These are phyloP conservation scores for Ambrosiella cleistominuta DNA, from an alignment of 2,329 filamentous ascomycete species.

Conservation along the genomic window DNA sequence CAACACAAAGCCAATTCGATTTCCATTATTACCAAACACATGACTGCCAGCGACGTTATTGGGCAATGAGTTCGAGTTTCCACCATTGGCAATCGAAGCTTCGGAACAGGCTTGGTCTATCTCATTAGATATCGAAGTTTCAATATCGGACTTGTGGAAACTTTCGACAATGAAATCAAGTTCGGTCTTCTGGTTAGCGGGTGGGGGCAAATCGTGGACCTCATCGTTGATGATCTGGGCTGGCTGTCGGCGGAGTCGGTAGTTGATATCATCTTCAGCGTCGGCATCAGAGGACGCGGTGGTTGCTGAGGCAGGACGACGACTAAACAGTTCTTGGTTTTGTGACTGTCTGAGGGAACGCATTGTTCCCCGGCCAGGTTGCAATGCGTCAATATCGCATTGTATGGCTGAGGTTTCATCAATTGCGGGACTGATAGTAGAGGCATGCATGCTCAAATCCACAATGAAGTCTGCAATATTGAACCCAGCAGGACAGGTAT, in stretches of 20 bases:
- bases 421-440: conserved; percentile 29
- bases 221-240: conserved; percentile 36
- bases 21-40: conserved; percentile 60
- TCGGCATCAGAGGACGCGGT: conserved; percentile 42
- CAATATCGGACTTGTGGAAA: conserved; percentile 64
- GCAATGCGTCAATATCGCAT: conserved; percentile 36
- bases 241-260: conserved; percentile 26
- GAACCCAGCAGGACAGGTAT: conserved; percentile 86
- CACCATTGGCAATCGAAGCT: conserved; percentile 41
- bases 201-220: conserved; percentile 41
- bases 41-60: conserved; percentile 20
- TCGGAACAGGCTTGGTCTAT: conserved; percentile 27
- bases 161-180: conserved; percentile 64
- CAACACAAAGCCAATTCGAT: conserved; percentile 56
- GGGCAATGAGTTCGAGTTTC: conserved; percentile 29
- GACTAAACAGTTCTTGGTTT: conserved; percentile 79
- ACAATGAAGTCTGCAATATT: conserved; percentile 98
- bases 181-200: conserved; percentile 50
- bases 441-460: conserved; percentile 92
- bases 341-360: conserved; percentile 74
- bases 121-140: conserved; percentile 55
- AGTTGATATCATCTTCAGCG: conserved; percentile 31
- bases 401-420: conserved; percentile 57
- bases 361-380: conserved; percentile 25
- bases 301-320: conserved; percentile 44